Evolutionary conservation across 805 yeast species (phyloP), one percentile per base, ranked within the genome.

Genomic region (Hanseniaspora occidentalis): DNA sequence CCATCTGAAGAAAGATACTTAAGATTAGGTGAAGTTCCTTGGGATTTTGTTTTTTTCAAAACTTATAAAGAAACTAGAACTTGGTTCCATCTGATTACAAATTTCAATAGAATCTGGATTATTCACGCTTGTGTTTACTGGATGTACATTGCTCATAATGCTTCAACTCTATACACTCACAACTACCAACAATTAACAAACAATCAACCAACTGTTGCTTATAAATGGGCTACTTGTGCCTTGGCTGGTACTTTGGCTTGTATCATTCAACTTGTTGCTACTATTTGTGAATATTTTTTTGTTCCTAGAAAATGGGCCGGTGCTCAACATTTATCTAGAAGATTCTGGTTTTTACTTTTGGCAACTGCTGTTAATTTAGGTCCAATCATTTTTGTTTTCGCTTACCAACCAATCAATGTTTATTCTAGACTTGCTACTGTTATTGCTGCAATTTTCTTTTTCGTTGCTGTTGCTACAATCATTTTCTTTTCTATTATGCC

Each of bases 271-370:
- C 71, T 92, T 45, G 50, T 74, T 43, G 98, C 98, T 38, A 88
- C 97, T 22, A 44, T 86, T 27, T 75, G 83, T 55, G 98, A 92
- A 66, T 89, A 95, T 95, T 69, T 78, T 59, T 92, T 86, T 55
- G 97, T 92, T 46, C 98, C 98, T 50, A 80, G 97, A 66, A 76
- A 80, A 52, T 92, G 97, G 97, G 94, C 97, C 26, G 98, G 99
- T 65, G 96, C 97, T 61, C 97, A 89, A 67, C 96, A 84, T 61
- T 73, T 92, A 58, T 67, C 85, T 29, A 84, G 95, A 66, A 80
- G 98, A 60, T 70, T 92, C 53, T 58, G 79, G 69, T 81, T 88
- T 58, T 64, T 89, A 59, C 50, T 79, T 41, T 49, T 74, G 39
- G 74, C 86, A 50, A 68, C 86, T 43, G 69, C 67, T 40, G 53